phyloP scores from a whole-genome alignment of 805 yeast species.

The Kluyveromyces siamensis region DNA sequence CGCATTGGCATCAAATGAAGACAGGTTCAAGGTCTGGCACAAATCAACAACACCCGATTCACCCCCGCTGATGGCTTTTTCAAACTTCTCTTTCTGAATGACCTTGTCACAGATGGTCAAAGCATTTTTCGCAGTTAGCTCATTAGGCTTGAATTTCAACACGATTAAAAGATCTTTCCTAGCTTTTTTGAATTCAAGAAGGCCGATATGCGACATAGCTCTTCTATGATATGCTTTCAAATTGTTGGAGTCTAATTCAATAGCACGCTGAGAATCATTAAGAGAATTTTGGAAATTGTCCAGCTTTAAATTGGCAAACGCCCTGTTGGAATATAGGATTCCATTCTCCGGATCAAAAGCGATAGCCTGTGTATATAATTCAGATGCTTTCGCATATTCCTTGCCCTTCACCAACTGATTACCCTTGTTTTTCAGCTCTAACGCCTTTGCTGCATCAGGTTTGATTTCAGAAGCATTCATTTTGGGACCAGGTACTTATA shows the following conservation, averaged over 20 bases:
- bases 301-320: slow-evolving; percentile 77
- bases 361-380: slow-evolving; percentile 66
- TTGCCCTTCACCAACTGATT: slow-evolving; percentile 63
- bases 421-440: slow-evolving; percentile 57
- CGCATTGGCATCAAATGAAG: slow-evolving; percentile 25
- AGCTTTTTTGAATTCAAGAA: slow-evolving; percentile 68
- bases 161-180: slow-evolving; percentile 58
- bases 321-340: slow-evolving; percentile 73
- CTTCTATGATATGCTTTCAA: slow-evolving; percentile 80
- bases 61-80: slow-evolving; percentile 73
- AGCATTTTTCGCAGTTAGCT: slow-evolving; percentile 55
- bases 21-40: slow-evolving; percentile 21
- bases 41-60: slow-evolving; percentile 33
- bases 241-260: slow-evolving; percentile 56
- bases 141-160: slow-evolving; percentile 54
- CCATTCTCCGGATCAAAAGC: slow-evolving; percentile 50
- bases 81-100: slow-evolving; percentile 69
- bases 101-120: slow-evolving; percentile 54
- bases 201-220: slow-evolving; percentile 72
- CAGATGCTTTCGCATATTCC: slow-evolving; percentile 55
- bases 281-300: slow-evolving; percentile 85
- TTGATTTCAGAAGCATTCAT: neutral
- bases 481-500: no score
- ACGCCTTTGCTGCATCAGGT: slow-evolving; percentile 30
- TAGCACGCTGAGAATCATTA: slow-evolving; percentile 64